Conservation (phyloP, 805 yeast species). For the Zygosaccharomyces pseudorouxii region DNA sequence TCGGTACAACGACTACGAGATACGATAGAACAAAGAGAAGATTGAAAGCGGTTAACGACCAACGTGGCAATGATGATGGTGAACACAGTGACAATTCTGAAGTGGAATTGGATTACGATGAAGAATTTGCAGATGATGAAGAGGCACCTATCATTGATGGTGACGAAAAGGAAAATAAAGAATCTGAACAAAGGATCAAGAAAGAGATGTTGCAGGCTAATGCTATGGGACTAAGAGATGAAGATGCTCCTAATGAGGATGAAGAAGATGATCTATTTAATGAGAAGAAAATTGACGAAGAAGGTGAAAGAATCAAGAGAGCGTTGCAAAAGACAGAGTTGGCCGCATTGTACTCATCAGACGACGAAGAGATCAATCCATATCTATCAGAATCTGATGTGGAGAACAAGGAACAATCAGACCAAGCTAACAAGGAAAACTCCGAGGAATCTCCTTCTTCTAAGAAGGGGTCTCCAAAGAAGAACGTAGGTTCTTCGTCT, state of each 20-base stretch:
- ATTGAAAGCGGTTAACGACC: slow-evolving; percentile 46
- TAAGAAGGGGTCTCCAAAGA: slow-evolving; percentile 27
- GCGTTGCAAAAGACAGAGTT: slow-evolving; percentile 82
- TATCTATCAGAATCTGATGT: slow-evolving; percentile 68
- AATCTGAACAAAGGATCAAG: slow-evolving; percentile 78
- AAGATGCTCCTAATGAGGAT: slow-evolving; percentile 51
- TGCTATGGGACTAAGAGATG: slow-evolving; percentile 60
- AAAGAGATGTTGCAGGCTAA: slow-evolving; percentile 81
- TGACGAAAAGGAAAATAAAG: slow-evolving; percentile 88
- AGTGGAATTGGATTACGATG: slow-evolving; percentile 91
- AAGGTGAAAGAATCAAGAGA: slow-evolving; percentile 80
- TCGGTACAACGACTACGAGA: slow-evolving; percentile 48
- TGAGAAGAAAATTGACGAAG: slow-evolving; percentile 78
- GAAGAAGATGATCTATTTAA: slow-evolving; percentile 69
- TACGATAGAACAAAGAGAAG: slow-evolving; percentile 45
- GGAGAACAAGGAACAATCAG: slow-evolving; percentile 46
- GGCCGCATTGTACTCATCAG: slow-evolving; percentile 71
- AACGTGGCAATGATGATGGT: slow-evolving; percentile 38
- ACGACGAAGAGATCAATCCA: slow-evolving; percentile 83
- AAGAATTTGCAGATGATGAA: slow-evolving; percentile 97
- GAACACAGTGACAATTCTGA: slow-evolving; percentile 67
- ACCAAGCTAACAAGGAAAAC: slow-evolving; percentile 39
- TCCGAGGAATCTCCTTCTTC: slow-evolving; percentile 12
- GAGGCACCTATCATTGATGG: slow-evolving; percentile 98
- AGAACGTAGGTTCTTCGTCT: slow-evolving; percentile 14